phyloP scores from a whole-genome alignment of 192 early-diverging fungal species.

The Backusella circina region DNA sequence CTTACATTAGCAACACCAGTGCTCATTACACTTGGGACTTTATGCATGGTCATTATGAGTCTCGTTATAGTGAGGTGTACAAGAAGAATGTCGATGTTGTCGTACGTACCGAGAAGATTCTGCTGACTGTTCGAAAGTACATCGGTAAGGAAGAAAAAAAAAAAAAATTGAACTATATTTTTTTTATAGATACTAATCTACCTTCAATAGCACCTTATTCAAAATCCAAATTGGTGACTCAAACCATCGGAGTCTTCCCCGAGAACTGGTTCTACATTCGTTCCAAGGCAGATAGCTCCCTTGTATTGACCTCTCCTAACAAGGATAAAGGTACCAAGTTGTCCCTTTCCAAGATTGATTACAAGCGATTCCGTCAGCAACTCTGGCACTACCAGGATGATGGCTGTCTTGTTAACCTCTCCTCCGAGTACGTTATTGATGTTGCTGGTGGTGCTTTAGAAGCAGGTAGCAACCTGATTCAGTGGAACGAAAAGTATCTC shows the following conservation, averaged over 20 bases:
- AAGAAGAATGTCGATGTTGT: background rate
- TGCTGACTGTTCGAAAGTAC: slow-evolving; percentile 2
- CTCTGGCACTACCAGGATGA: slow-evolving; percentile 15
- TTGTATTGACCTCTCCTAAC: slow-evolving; percentile 8
- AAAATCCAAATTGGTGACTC: slow-evolving; percentile 3
- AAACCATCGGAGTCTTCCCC: slow-evolving; percentile 15
- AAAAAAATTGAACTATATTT: background rate
- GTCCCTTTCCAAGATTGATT: slow-evolving; percentile 7
- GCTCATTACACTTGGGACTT: slow-evolving; percentile 9
- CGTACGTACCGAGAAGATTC: background rate
- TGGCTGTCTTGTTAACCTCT: slow-evolving; percentile 14
- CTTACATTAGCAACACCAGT: background rate
- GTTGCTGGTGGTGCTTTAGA: slow-evolving; percentile 12
- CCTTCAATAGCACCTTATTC: background rate
- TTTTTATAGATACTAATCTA: background rate
- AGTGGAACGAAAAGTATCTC: slow-evolving; percentile 15
- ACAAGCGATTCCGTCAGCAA: slow-evolving; percentile 10
- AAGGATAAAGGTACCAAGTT: slow-evolving; percentile 5
- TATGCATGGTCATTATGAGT: slow-evolving; percentile 7
- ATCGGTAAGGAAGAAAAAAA: too few relatives aligned
- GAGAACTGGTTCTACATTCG: slow-evolving; percentile 15
- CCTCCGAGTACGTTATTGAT: slow-evolving; percentile 9
- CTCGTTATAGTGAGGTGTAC: background rate
- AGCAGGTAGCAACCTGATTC: background rate
- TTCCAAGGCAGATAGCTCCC: background rate